Percentiles rank a stretch among this genome's conserved stretches.
These are phyloP conservation scores for Carpinus fangiana DNA, from an alignment of 306 rosid species.

Conservation along the genomic window DNA sequence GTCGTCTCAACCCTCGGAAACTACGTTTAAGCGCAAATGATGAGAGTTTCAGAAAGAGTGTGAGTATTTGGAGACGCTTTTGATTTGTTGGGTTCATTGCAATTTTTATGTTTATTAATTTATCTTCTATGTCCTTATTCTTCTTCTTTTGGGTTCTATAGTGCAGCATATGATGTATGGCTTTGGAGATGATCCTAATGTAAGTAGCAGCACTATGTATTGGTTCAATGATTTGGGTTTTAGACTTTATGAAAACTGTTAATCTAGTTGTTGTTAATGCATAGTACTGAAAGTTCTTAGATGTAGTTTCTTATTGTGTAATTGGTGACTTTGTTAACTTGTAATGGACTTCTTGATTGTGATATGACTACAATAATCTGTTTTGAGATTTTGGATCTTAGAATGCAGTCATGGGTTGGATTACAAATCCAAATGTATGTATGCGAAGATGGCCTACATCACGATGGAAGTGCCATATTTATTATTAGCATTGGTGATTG, in stretches of 20 bases:
- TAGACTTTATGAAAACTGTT: background rate
- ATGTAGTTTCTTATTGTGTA: background rate
- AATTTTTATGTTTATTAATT: background rate
- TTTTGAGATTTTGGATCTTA: background rate
- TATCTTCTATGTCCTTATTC: background rate
- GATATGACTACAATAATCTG: background rate
- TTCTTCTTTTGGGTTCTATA: slow-evolving; percentile 26
- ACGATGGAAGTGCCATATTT: background rate
- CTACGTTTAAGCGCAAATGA: slow-evolving; percentile 77
- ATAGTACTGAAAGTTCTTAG: background rate
- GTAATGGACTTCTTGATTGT: background rate
- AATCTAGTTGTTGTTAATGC: background rate
- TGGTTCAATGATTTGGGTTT: background rate
- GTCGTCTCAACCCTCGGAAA: slow-evolving; percentile 75
- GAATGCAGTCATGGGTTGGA: background rate
- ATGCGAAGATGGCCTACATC: background rate
- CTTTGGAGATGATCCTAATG: slow-evolving; percentile 89
- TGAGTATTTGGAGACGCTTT: slow-evolving; percentile 12
- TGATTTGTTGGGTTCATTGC: background rate
- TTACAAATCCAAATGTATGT: background rate
- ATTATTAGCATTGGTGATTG: background rate
- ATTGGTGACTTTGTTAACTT: background rate
- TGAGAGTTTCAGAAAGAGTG: slow-evolving; percentile 91
- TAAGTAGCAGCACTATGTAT: slow-evolving; percentile 33
- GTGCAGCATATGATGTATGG: slow-evolving; percentile 99